These are phyloP conservation scores for Cercospora sp. DNA, from an alignment of 2,329 filamentous ascomycete genomes.

Conservation along the genomic window DNA sequence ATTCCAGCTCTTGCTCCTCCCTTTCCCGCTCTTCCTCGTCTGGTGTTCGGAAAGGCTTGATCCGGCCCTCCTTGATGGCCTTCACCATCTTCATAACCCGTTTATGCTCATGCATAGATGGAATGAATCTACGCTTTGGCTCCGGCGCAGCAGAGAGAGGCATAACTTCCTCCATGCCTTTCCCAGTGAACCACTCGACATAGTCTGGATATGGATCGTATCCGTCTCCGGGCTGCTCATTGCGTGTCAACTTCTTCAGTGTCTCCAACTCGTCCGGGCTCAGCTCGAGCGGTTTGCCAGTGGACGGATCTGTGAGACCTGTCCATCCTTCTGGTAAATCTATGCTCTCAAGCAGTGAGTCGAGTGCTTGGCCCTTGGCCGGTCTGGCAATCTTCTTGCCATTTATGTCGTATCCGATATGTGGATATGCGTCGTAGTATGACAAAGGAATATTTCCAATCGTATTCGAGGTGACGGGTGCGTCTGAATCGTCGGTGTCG, in stretches of 20 bases:
- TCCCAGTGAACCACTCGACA: conserved; percentile 90
- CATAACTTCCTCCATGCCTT: conserved; percentile 83
- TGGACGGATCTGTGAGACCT: conserved; percentile 87
- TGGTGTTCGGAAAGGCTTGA: conserved; percentile 82
- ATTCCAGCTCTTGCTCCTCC: conserved; percentile 70
- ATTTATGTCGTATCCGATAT: conserved; percentile 98
- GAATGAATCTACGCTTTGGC: conserved; percentile 91
- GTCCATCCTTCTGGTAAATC: conserved; percentile 98
- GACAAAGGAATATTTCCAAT: conserved; percentile 92
- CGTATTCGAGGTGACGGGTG: conserved; percentile 76
- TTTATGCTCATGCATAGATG: conserved; percentile 96
- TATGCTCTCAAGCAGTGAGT: conserved; percentile 92
- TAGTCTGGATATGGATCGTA: conserved; percentile 93
- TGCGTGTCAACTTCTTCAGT: conserved; percentile 82
- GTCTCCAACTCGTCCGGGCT: conserved; percentile 87
- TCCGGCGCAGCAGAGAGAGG: conserved; percentile 91
- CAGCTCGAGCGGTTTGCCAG: conserved; percentile 87
- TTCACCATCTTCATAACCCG: conserved; percentile 95
- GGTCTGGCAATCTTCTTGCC: conserved; percentile 97
- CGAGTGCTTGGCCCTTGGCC: conserved; percentile 87
- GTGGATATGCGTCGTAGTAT: conserved; percentile 96
- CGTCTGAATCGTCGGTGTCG: conserved; percentile 92
- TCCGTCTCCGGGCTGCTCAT: conserved; percentile 81
- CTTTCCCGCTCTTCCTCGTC: conserved; percentile 57
- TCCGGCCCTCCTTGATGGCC: conserved; percentile 90